A percentile compares a stretch with the other conserved stretches of the same genome.
Conservation (phyloP, 139 green algal species). For the Volvox africanus region DNA sequence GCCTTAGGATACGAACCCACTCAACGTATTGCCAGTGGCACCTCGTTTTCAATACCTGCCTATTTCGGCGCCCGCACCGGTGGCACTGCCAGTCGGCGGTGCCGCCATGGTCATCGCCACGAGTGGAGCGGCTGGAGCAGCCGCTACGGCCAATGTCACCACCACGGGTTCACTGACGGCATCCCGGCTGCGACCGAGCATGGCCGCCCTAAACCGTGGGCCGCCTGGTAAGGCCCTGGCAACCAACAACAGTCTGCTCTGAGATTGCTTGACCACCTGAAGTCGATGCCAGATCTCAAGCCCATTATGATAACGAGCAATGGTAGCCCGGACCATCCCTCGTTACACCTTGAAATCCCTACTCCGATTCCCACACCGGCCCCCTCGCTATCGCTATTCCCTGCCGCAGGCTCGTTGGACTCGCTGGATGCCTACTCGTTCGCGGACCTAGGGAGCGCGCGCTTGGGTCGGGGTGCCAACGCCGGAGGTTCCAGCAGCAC, state of each 20-base stretch:
- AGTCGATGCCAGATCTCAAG: too few relatives aligned
- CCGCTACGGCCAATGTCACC: neutral
- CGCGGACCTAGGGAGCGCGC: conserved; percentile 53
- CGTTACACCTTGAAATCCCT: too few relatives aligned
- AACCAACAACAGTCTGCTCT: too few relatives aligned
- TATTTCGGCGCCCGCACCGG: conserved; percentile 73
- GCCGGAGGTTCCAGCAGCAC: neutral
- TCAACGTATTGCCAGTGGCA: conserved; percentile 79
- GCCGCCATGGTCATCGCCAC: neutral
- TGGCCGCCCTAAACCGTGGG: neutral
- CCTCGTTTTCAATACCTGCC: conserved; percentile 92
- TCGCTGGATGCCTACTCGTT: conserved; percentile 53
- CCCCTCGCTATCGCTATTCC: neutral
- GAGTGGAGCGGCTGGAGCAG: neutral
- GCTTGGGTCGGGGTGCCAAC: neutral
- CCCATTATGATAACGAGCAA: too few relatives aligned
- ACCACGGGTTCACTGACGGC: conserved; percentile 3
- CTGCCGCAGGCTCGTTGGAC: neutral
- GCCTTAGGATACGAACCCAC: conserved; percentile 77
- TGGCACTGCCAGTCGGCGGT: neutral
- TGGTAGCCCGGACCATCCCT: too few relatives aligned
- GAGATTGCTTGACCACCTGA: too few relatives aligned
- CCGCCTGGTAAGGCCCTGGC: neutral
- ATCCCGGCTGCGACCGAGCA: neutral
- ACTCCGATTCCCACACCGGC: too few relatives aligned